Base-by-base conservation (phyloP, 139 green algal species). In the Picocystis salinarum region DNA sequence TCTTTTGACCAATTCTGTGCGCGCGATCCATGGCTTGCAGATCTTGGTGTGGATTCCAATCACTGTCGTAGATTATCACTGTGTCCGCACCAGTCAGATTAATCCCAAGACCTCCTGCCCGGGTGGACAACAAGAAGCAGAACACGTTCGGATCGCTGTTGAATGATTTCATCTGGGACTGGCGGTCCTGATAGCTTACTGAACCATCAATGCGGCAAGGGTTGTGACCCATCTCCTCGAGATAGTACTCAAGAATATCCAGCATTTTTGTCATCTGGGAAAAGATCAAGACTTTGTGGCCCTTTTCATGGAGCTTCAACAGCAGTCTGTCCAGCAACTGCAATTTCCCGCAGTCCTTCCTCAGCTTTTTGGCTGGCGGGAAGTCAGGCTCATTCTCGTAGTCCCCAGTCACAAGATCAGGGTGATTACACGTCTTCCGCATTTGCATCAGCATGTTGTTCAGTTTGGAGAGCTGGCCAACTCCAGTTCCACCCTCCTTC, bases 201-300 rank as follows among this genome's bases (percentile, higher is more conserved):
- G 11, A 46, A 6, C 50, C 50, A 58, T 99, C 89, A 23, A 99
- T 82, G 62, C 89, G 73, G 46, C 53, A 75, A n/a, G 69, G 30
- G 17, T 48, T n/a, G 53, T 85, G 51, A n/a, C 77, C 80, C 20
- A 42, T 44, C 46, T 83, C 60, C 17, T 91, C 69, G 22, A 96
- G 61, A 66, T 91, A 99, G 23, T 57, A 61, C 39, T 90, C 69
- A 9, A 99, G 53, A 23, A 99, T 53, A 66, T 96, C 85, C 56
- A 99, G 72, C 83, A 99, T 87, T 52, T 77, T 74, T n/a, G 79
- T 95, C 88, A 99, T 96, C 75, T 95, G 85, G 3, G 66, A 83
- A 63, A 97, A 97, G 58, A 96, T 93, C 29, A 96, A 71, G 45
- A 67, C 55, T 50, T 78, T 73, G 67, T 92, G 80, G 2, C 73